Conservation (phyloP, 2,329 filamentous ascomycete species). For the Hypoxylon sp. region DNA sequence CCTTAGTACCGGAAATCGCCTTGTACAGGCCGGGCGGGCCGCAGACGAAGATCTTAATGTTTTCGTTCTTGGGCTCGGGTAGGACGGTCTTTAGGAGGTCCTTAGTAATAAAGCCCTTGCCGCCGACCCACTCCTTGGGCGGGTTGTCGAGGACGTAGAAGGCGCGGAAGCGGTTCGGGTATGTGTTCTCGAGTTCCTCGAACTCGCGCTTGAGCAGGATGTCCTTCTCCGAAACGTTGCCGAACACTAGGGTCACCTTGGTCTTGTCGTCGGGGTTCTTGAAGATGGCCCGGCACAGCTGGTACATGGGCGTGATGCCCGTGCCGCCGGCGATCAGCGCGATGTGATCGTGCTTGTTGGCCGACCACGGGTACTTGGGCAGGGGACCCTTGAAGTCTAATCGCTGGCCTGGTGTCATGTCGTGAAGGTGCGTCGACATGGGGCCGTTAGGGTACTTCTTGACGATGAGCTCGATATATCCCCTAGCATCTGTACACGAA, state of each 20-base stretch:
- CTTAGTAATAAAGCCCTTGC: constrained; percentile 86
- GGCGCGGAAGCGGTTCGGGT: constrained; percentile 92
- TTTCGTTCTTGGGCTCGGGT: constrained; percentile 89
- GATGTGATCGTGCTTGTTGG: constrained; percentile 95
- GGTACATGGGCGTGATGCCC: constrained; percentile 98
- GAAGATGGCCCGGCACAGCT: constrained; percentile 91
- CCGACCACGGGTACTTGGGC: constrained; percentile 88
- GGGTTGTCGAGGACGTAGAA: constrained; percentile 94
- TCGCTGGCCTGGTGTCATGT: constrained; percentile 81
- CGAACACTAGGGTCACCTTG: constrained; percentile 95
- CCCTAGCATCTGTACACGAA: constrained; percentile 69
- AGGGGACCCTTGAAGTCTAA: constrained; percentile 96
- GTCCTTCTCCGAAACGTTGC: constrained; percentile 89
- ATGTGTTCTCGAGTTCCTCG: constrained; percentile 89
- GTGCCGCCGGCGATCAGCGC: constrained; percentile 92
- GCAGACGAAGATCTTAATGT: constrained; percentile 97
- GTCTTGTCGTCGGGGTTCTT: constrained; percentile 97
- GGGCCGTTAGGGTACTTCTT: constrained; percentile 92
- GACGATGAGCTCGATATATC: constrained; percentile 88
- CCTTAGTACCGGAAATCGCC: constrained; percentile 88
- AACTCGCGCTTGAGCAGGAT: constrained; percentile 91
- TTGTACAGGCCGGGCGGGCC: constrained; percentile 95
- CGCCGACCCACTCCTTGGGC: constrained; percentile 79
- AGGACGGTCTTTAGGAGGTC: constrained; percentile 94
- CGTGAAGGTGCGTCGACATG: constrained; percentile 92